phyloP scores from a whole-genome alignment of 192 early-diverging fungal species.

The Backusella mclennaniae region DNA sequence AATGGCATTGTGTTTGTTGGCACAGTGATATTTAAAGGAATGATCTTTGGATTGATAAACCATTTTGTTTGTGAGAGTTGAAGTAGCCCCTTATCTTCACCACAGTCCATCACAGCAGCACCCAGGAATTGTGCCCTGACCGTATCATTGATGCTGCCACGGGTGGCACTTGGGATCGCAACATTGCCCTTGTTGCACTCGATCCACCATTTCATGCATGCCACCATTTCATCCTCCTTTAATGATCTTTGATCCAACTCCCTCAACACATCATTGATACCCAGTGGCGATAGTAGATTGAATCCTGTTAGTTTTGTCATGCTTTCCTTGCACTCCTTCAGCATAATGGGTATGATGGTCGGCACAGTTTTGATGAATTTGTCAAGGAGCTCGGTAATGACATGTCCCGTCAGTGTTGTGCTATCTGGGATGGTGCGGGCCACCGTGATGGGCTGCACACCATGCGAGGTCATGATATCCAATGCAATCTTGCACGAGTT shows the following conservation, averaged over 20 bases:
- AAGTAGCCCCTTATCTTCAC: slow-evolving; percentile 29
- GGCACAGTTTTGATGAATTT: slow-evolving; percentile 68
- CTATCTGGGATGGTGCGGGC: slow-evolving; percentile 42
- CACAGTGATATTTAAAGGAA: slow-evolving; percentile 59
- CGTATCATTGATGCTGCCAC: neutral
- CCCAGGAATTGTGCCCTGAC: slow-evolving; percentile 41
- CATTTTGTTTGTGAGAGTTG: slow-evolving; percentile 53
- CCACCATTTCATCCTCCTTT: slow-evolving; percentile 55
- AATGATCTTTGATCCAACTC: slow-evolving; percentile 64
- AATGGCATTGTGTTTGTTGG: slow-evolving; percentile 62
- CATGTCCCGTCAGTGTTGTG: neutral
- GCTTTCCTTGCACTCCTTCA: slow-evolving; percentile 54
- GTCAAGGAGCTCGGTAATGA: slow-evolving; percentile 59
- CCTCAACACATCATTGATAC: slow-evolving; percentile 59
- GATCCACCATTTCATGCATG: slow-evolving; percentile 79
- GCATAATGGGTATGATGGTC: slow-evolving; percentile 48
- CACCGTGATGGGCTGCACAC: slow-evolving; percentile 48
- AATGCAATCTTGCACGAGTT: slow-evolving; percentile 44
- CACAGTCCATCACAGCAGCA: slow-evolving; percentile 45
- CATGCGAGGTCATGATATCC: slow-evolving; percentile 65
- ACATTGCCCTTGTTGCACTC: slow-evolving; percentile 36
- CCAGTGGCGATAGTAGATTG: slow-evolving; percentile 48
- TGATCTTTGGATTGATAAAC: slow-evolving; percentile 65
- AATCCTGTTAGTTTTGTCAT: slow-evolving; percentile 49
- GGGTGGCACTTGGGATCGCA: slow-evolving; percentile 31